These are phyloP conservation scores for Kodamaea derodonti DNA, from an alignment of 1,139 yeast species.

Conservation along the genomic window DNA sequence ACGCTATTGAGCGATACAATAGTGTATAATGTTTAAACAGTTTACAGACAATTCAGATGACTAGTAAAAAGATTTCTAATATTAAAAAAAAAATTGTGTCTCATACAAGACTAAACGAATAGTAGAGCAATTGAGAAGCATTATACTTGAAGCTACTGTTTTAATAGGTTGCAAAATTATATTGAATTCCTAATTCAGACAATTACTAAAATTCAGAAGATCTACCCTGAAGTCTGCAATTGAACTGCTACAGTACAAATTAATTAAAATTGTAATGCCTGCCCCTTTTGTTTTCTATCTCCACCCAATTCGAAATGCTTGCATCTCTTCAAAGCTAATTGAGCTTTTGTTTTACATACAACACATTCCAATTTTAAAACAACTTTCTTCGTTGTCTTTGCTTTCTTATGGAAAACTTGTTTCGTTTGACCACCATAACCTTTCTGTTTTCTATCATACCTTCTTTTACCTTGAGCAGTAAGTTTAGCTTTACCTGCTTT, in stretches of 20 bases:
- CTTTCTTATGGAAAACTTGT: conserved; percentile 99
- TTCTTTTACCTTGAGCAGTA: conserved; percentile 99
- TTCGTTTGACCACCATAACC: conserved; percentile 99
- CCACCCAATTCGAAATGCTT: conserved; percentile 99
- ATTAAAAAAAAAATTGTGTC: too few species aligned
- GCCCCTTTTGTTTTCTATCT: conserved; percentile 99
- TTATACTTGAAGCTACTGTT: too few species aligned
- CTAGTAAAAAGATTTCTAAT: too few species aligned
- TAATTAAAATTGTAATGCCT: conserved; percentile 86
- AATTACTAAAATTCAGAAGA: too few species aligned
- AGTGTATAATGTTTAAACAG: too few species aligned
- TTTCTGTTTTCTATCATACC: conserved; percentile 99
- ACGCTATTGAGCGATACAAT: too few species aligned
- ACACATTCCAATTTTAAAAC: conserved; percentile 99
- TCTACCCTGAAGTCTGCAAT: too few species aligned
- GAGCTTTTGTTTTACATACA: conserved; percentile 97
- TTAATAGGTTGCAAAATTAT: too few species aligned
- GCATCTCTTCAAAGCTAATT: conserved; percentile 98
- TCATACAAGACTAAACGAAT: too few species aligned
- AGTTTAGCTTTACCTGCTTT: conserved; percentile 99
- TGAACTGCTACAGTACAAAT: conserved; percentile 3
- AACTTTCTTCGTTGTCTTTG: conserved; percentile 99
- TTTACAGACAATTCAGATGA: too few species aligned
- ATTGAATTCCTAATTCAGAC: too few species aligned
- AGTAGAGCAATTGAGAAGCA: too few species aligned